Percentiles rank a stretch among this genome's conserved stretches.
Evolutionary conservation across 345 rosid species (phyloP).

Genomic region (Eucalyptus victrix): DNA sequence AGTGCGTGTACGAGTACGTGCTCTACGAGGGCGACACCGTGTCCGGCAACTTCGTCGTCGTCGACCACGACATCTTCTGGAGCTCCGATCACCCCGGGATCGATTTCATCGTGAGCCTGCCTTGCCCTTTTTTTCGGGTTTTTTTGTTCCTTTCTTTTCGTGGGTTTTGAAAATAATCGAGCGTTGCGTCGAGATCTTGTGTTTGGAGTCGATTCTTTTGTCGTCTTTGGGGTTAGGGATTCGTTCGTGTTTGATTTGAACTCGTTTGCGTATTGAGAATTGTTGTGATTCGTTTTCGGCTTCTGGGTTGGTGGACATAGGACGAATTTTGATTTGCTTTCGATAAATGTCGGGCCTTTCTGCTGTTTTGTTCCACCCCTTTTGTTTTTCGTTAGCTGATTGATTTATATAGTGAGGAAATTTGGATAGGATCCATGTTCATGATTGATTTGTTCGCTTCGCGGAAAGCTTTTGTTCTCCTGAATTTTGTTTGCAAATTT

Average conservation of each 20-base stretch:
- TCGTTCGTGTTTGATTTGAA: neutral
- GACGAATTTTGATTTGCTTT: neutral
- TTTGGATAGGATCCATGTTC: neutral
- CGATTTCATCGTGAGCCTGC: slow-evolving; percentile 50
- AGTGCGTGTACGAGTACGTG: slow-evolving; percentile 91
- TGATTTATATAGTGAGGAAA: neutral
- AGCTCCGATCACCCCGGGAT: slow-evolving; percentile 94
- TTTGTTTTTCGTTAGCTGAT: neutral
- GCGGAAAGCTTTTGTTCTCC: neutral
- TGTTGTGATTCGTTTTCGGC: neutral
- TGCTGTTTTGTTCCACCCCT: neutral
- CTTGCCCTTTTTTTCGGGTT: neutral
- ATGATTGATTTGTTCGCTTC: neutral
- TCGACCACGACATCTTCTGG: slow-evolving; percentile 99
- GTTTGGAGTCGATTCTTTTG: neutral
- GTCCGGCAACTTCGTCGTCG: slow-evolving; percentile 95
- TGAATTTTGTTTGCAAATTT: neutral
- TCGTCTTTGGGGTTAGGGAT: neutral
- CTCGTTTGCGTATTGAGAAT: neutral
- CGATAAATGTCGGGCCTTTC: neutral
- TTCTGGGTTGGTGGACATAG: neutral
- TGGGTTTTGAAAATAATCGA: neutral
- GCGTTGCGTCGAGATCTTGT: neutral
- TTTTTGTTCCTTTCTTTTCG: neutral
- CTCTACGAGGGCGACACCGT: slow-evolving; percentile 86